phyloP scores from a whole-genome alignment of 2,329 filamentous ascomycete genomes.

The Coniochaeta pulveracea region DNA sequence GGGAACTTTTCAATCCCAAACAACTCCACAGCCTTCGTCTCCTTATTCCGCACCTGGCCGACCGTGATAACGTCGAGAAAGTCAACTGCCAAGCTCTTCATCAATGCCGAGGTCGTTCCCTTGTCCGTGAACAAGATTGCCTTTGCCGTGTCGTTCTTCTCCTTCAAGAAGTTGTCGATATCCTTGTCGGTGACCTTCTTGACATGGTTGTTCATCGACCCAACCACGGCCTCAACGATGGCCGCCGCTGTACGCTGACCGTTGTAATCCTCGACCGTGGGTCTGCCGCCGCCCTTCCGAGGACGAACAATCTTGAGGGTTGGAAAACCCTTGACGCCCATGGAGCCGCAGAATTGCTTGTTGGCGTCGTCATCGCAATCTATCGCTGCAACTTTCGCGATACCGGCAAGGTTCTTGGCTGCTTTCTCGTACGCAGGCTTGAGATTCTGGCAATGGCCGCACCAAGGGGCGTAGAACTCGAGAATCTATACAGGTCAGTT shows the following conservation, averaged over 20 bases:
- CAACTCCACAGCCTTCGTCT: constrained; percentile 56
- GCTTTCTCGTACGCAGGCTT: constrained; percentile 94
- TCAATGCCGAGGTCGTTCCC: constrained; percentile 70
- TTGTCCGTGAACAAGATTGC: constrained; percentile 91
- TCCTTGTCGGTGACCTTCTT: constrained; percentile 70
- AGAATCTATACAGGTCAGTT: constrained; percentile 33
- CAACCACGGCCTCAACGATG: constrained; percentile 76
- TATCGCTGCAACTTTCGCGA: constrained; percentile 88
- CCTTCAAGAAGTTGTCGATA: constrained; percentile 60
- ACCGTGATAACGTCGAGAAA: constrained; percentile 72
- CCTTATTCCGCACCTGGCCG: constrained; percentile 75
- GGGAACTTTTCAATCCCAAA: constrained; percentile 75
- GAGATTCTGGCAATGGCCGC: constrained; percentile 91
- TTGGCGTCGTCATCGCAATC: constrained; percentile 92
- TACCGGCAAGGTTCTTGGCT: constrained; percentile 76
- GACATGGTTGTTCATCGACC: constrained; percentile 88
- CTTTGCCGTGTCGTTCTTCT: constrained; percentile 61
- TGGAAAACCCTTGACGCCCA: constrained; percentile 90
- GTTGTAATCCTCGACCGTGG: constrained; percentile 82
- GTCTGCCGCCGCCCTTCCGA: constrained; percentile 60
- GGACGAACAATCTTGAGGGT: constrained; percentile 90
- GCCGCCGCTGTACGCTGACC: constrained; percentile 72
- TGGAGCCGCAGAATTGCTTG: constrained; percentile 72
- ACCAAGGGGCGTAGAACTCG: constrained; percentile 97
- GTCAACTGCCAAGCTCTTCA: constrained; percentile 81